A percentile compares a stretch with the other conserved stretches of the same genome.
Evolutionary conservation across 352 stramenopile species (phyloP).

Genomic region (Phytophthora sansomeana): DNA sequence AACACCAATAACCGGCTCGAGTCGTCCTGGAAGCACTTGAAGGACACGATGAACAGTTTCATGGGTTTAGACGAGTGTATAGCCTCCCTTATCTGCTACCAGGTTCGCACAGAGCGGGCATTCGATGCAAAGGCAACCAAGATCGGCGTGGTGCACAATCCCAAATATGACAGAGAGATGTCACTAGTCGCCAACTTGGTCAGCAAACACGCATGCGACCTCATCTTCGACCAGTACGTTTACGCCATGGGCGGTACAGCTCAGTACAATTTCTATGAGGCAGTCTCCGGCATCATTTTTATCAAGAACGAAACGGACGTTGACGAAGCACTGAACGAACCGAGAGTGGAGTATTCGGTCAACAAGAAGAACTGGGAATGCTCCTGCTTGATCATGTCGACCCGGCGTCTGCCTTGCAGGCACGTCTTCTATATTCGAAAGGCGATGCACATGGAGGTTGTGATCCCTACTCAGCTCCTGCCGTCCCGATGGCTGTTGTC

Average conservation of each 20-base stretch:
- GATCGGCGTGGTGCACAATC: not conserved
- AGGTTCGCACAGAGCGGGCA: not conserved
- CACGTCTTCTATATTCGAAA: not conserved
- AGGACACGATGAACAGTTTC: not conserved
- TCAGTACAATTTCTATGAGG: not conserved
- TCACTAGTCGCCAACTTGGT: not conserved
- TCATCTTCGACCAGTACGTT: not conserved
- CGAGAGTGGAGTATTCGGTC: not conserved
- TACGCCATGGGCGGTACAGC: not conserved
- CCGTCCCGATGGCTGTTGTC: no score
- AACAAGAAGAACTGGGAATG: not conserved
- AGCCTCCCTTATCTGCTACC: not conserved
- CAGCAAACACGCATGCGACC: not conserved
- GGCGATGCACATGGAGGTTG: not conserved
- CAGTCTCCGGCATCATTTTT: not conserved
- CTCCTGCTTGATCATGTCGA: not conserved
- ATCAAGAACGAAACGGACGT: not conserved
- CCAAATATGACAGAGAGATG: slow-evolving; percentile 1
- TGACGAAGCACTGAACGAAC: not conserved
- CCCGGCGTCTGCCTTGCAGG: not conserved
- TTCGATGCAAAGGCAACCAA: not conserved
- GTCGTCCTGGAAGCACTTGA: not conserved
- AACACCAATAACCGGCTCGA: not conserved
- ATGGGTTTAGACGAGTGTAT: not conserved
- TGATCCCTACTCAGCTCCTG: not conserved